These are phyloP conservation scores for Penicillium sp. DNA, from an alignment of 2,329 filamentous ascomycete genomes.

Conservation along the genomic window DNA sequence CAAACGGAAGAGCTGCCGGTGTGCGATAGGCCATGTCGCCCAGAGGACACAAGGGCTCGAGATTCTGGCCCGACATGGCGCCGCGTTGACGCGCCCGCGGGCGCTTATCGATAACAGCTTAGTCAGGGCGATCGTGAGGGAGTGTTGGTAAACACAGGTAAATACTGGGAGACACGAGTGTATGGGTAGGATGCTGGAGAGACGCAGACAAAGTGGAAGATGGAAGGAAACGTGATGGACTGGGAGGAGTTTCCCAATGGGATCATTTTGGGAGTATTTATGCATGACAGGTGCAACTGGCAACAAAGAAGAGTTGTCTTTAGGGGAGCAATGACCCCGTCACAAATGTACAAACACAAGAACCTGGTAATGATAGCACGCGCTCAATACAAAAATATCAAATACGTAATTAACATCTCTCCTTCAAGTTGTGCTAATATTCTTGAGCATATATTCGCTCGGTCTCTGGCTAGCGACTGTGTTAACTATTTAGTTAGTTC, in stretches of 20 bases:
- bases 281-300: too few relatives aligned
- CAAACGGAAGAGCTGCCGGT: slow-evolving; percentile 58
- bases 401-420: too few relatives aligned
- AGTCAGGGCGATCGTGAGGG: slow-evolving; percentile 7
- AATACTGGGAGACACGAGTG: too few relatives aligned
- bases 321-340: too few relatives aligned
- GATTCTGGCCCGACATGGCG: slow-evolving; percentile 9
- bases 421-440: too few relatives aligned
- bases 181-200: neutral
- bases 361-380: neutral
- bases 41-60: slow-evolving; percentile 21
- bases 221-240: neutral
- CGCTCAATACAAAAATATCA: too few relatives aligned
- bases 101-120: slow-evolving; percentile 26
- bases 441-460: too few relatives aligned
- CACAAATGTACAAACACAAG: neutral
- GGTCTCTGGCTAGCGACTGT: too few relatives aligned
- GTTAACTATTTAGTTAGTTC: too few relatives aligned
- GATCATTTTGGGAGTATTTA: too few relatives aligned
- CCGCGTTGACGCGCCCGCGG: slow-evolving; percentile 9
- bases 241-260: too few relatives aligned
- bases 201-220: neutral
- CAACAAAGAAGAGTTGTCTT: too few relatives aligned
- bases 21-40: slow-evolving; percentile 48
- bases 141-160: neutral